Conservation (phyloP, 345 rosid genomes). For the Microthlaspi erraticum region DNA sequence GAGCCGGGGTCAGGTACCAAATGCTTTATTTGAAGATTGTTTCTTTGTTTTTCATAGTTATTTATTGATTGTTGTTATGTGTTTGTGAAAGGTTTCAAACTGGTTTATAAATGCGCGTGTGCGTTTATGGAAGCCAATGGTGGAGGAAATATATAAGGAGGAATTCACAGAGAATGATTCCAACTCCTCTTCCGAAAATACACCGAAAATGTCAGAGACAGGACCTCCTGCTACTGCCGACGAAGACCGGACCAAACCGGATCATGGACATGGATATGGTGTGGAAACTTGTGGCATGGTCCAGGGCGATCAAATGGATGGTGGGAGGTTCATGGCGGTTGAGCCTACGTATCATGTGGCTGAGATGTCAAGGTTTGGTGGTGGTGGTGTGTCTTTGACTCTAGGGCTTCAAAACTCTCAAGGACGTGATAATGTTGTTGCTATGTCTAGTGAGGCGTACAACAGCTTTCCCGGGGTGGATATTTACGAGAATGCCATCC, state of each 20-base stretch:
- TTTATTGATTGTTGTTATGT: constrained; percentile 7
- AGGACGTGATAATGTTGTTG: constrained; percentile 50
- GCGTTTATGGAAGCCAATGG: constrained; percentile 99
- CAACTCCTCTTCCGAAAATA: constrained; percentile 80
- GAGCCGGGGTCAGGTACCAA: constrained; percentile 91
- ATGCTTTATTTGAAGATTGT: neutral
- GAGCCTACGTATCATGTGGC: constrained; percentile 46
- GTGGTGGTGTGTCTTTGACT: constrained; percentile 77
- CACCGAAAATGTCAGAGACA: constrained; percentile 51
- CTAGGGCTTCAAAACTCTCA: constrained; percentile 85
- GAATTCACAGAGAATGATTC: constrained; percentile 90
- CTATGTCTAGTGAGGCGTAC: constrained; percentile 54
- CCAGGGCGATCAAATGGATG: constrained; percentile 56
- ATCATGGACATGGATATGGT: constrained; percentile 46
- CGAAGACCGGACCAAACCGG: constrained; percentile 45
- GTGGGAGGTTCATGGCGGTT: constrained; percentile 38
- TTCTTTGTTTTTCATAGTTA: neutral
- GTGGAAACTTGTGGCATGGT: constrained; percentile 51
- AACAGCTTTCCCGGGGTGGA: constrained; percentile 36
- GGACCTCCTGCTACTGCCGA: constrained; percentile 20
- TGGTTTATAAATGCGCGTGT: constrained; percentile 99
- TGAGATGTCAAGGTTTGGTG: constrained; percentile 67
- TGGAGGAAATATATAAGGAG: constrained; percentile 98
- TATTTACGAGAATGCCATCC: constrained; percentile 57
- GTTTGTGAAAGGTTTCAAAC: constrained; percentile 70